phyloP scores from a whole-genome alignment of 345 rosid genomes.

The Erodium maritimum region DNA sequence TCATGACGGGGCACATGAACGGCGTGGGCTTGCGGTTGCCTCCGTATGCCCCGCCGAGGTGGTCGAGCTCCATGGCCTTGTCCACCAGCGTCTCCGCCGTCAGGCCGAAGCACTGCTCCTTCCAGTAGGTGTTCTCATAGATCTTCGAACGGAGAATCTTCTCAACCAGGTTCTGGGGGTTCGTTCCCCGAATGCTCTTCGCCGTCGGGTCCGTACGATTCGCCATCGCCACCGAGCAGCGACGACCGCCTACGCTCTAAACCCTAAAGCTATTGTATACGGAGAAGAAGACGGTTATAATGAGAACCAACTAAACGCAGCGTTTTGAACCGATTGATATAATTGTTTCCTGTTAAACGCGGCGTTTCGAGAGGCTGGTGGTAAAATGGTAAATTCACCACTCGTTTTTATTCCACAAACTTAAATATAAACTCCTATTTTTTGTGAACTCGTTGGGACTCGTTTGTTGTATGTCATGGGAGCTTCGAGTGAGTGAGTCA shows the following conservation, averaged over 20 bases:
- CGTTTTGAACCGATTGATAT: too few species aligned
- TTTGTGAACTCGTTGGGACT: not conserved
- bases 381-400: too few species aligned
- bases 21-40: slow-evolving; percentile 82
- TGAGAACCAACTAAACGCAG: too few species aligned
- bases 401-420: too few species aligned
- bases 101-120: slow-evolving; percentile 83
- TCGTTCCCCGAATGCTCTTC: slow-evolving; percentile 75
- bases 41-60: slow-evolving; percentile 68
- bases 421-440: too few species aligned
- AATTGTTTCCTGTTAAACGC: too few species aligned
- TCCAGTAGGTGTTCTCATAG: slow-evolving; percentile 78
- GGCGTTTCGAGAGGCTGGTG: too few species aligned
- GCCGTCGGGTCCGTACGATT: slow-evolving; percentile 87
- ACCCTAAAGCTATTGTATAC: too few species aligned
- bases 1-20: slow-evolving; percentile 67
- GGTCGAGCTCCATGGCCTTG: slow-evolving; percentile 91
- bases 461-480: not conserved
- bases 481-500: not conserved
- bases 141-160: slow-evolving; percentile 68
- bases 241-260: too few species aligned
- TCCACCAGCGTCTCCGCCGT: slow-evolving; percentile 88
- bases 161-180: slow-evolving; percentile 81
- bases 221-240: slow-evolving; percentile 32
- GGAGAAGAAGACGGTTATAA: too few species aligned